These are phyloP conservation scores for Annona cherimola DNA, from an alignment of 164 flowering plant genomes.

Conservation along the genomic window DNA sequence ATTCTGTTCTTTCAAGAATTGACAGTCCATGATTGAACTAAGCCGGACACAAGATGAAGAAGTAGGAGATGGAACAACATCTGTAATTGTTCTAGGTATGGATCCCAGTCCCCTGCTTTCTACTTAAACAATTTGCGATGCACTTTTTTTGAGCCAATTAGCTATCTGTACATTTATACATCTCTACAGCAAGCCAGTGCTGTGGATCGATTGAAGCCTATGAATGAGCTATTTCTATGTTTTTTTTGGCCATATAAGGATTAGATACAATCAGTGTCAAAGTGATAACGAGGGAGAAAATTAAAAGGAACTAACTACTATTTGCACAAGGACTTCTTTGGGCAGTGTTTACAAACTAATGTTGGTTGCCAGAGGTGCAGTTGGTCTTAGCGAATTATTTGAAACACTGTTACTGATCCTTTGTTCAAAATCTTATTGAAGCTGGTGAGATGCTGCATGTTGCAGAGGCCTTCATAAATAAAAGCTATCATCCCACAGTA, in stretches of 20 bases:
- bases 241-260: background rate
- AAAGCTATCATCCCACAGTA: conserved; percentile 85
- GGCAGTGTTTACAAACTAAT: background rate
- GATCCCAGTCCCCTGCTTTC: background rate
- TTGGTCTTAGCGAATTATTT: background rate
- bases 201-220: background rate
- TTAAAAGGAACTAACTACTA: background rate
- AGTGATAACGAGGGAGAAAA: too few species aligned
- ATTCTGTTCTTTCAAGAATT: background rate
- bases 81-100: conserved; percentile 94
- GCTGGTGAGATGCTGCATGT: conserved; percentile 99
- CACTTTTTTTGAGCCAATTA: background rate
- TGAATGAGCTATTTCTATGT: background rate
- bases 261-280: background rate
- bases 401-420: conserved; percentile 5
- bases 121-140: background rate
- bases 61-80: conserved; percentile 98
- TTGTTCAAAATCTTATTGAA: conserved; percentile 20
- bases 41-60: conserved; percentile 99
- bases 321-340: background rate
- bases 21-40: conserved; percentile 92
- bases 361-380: background rate
- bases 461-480: conserved; percentile 87
- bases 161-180: too few species aligned
- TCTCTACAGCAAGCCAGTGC: background rate